Percentiles rank a stretch among this genome's conserved stretches.
phyloP scores from a whole-genome alignment of 2,329 filamentous ascomycete genomes.

The Incumbomyces lentus region DNA sequence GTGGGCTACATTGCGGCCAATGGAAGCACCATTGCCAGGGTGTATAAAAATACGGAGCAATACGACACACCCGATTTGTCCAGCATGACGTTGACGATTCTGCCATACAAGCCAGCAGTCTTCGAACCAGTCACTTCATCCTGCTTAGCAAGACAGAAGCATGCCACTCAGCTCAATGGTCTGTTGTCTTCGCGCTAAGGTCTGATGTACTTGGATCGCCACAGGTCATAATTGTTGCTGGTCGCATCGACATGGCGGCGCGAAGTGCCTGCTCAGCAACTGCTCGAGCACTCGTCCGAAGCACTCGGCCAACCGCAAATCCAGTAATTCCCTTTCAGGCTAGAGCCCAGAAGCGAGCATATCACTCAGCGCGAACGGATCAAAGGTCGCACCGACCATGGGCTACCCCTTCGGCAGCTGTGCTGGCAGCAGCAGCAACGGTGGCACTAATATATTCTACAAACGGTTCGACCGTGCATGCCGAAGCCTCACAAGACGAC shows the following conservation, averaged over 20 bases:
- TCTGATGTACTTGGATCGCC: no score
- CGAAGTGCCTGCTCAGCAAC: not conserved
- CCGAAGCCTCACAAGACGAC: conserved; percentile 36
- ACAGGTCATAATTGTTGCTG: no score
- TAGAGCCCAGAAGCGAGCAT: not conserved
- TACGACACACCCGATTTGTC: no score
- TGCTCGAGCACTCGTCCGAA: not conserved
- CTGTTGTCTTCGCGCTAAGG: no score
- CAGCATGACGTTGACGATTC: no score
- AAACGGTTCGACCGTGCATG: conserved; percentile 32
- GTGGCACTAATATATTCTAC: conserved; percentile 29
- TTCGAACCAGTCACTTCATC: no score
- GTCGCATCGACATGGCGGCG: not conserved
- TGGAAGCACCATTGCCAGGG: no score
- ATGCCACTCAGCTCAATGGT: no score
- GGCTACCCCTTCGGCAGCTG: conserved; percentile 23
- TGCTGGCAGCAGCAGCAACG: conserved; percentile 33
- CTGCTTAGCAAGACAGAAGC: no score
- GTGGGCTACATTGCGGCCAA: no score
- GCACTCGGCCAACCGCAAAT: not conserved
- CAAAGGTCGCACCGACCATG: conserved; percentile 14
- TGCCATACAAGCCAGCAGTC: no score
- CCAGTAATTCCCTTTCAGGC: not conserved
- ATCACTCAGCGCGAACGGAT: conserved; percentile 2
- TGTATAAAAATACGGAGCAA: no score